Percentiles rank a stretch among this genome's conserved stretches.
These are phyloP conservation scores for Allium sativum DNA, from an alignment of 106 monocot species.

Conservation along the genomic window DNA sequence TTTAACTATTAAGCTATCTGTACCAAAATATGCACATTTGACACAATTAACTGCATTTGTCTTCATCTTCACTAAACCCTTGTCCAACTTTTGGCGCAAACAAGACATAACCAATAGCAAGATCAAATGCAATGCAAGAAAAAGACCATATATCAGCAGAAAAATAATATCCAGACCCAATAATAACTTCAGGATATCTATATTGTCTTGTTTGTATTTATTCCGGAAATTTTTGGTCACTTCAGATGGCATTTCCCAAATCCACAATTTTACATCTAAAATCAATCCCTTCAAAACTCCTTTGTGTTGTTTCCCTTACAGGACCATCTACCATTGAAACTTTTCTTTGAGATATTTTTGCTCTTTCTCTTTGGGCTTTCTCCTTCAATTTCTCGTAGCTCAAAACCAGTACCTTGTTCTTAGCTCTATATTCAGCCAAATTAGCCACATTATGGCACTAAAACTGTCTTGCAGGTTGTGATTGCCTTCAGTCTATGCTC, in stretches of 20 bases:
- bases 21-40: too few relatives aligned
- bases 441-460: too few relatives aligned
- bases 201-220: slow-evolving; percentile 93
- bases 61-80: slow-evolving; percentile 73
- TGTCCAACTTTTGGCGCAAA: slow-evolving; percentile 61
- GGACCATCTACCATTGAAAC: slow-evolving; percentile 36
- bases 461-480: too few relatives aligned
- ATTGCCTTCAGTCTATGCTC: too few relatives aligned
- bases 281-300: slow-evolving; percentile 79
- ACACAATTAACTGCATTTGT: not conserved
- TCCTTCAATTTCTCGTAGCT: slow-evolving; percentile 58
- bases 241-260: slow-evolving; percentile 90
- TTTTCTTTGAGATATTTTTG: slow-evolving; percentile 55
- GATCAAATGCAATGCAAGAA: slow-evolving; percentile 88
- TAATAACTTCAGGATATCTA: slow-evolving; percentile 82
- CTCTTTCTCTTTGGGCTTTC: slow-evolving; percentile 59
- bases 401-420: too few relatives aligned
- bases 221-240: slow-evolving; percentile 43
- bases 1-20: too few relatives aligned
- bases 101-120: slow-evolving; percentile 86
- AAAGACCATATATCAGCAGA: slow-evolving; percentile 88
- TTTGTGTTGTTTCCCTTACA: slow-evolving; percentile 11
- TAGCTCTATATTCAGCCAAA: too few relatives aligned
- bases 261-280: slow-evolving; percentile 86
- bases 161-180: slow-evolving; percentile 74